Evolutionary conservation across 306 rosid genomes (phyloP).

Genomic region (Prunus dulcis): DNA sequence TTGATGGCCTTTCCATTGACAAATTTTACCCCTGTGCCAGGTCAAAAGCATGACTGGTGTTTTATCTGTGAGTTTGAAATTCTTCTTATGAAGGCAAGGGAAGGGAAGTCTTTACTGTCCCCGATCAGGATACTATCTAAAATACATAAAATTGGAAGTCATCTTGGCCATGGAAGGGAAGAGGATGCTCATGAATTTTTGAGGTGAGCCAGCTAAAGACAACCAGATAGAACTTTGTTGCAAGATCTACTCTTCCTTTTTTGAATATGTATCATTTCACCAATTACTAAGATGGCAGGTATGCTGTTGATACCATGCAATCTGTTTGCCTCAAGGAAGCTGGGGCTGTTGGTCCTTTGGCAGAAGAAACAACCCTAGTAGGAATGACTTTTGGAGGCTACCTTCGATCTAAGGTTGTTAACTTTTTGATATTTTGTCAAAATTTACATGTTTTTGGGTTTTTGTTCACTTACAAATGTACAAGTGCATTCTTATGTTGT

Average conservation of each 20-base stretch:
- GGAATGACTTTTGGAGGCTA: conserved; percentile 77
- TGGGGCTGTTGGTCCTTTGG: conserved; percentile 51
- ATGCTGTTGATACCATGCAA: conserved; percentile 83
- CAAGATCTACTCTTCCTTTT: neutral
- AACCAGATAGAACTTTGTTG: conserved; percentile 11
- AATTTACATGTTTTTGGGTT: neutral
- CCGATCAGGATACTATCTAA: conserved; percentile 75
- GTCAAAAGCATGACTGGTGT: conserved; percentile 79
- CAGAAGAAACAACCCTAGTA: conserved; percentile 71
- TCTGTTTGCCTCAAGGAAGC: conserved; percentile 66
- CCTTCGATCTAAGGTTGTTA: conserved; percentile 72
- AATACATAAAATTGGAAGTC: conserved; percentile 74
- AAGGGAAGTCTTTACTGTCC: conserved; percentile 68
- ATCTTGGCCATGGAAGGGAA: conserved; percentile 77
- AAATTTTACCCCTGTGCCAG: conserved; percentile 31
- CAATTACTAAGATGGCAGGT: conserved; percentile 54
- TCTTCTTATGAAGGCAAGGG: conserved; percentile 60
- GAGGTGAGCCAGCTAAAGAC: conserved; percentile 52
- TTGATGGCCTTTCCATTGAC: conserved; percentile 24
- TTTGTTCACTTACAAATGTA: neutral
- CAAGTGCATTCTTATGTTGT: neutral
- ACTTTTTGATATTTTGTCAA: conserved; percentile 6
- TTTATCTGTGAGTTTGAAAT: conserved; percentile 79
- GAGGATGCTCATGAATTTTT: conserved; percentile 89
- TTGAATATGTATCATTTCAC: conserved; percentile 13